Evolutionary conservation across 2,329 filamentous ascomycete species (phyloP).

Genomic region (Coleophoma crateriformis): DNA sequence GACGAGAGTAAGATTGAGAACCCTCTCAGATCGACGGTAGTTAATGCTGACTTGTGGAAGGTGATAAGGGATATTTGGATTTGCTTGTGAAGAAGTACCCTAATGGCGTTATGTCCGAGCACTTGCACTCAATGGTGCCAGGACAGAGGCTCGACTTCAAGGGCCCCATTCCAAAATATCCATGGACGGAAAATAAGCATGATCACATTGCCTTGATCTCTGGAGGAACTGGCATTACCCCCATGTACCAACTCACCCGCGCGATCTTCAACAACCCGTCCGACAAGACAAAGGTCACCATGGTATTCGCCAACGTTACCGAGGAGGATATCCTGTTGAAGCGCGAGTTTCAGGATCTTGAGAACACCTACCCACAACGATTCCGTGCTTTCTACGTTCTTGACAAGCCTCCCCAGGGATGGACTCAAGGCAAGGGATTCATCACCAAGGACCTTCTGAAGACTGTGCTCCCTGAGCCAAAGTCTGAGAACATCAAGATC

Average conservation of each 20-base stretch:
- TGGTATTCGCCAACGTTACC: slow-evolving; percentile 84
- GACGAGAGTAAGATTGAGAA: slow-evolving; percentile 63
- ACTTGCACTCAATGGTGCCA: slow-evolving; percentile 77
- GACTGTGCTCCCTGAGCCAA: slow-evolving; percentile 89
- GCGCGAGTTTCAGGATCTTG: slow-evolving; percentile 76
- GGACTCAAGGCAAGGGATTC: slow-evolving; percentile 71
- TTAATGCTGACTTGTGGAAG: slow-evolving; percentile 36
- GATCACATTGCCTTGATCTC: slow-evolving; percentile 80
- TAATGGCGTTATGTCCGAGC: slow-evolving; percentile 83
- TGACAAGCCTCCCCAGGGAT: slow-evolving; percentile 75
- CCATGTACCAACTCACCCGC: slow-evolving; percentile 92
- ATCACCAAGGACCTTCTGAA: slow-evolving; percentile 91
- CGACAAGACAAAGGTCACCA: slow-evolving; percentile 96
- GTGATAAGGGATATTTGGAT: slow-evolving; percentile 73
- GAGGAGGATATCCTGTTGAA: slow-evolving; percentile 92
- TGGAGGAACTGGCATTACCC: slow-evolving; percentile 95
- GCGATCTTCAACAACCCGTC: slow-evolving; percentile 93
- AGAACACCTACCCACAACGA: slow-evolving; percentile 91
- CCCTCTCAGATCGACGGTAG: slow-evolving; percentile 1
- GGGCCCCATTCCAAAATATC: slow-evolving; percentile 91
- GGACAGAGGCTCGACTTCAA: slow-evolving; percentile 87
- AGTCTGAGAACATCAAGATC: slow-evolving; percentile 87
- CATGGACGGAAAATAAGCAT: slow-evolving; percentile 89
- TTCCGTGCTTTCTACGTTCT: slow-evolving; percentile 95
- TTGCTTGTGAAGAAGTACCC: slow-evolving; percentile 91